A percentile compares a stretch with the other conserved stretches of the same genome.
Conservation (phyloP, 2,329 filamentous ascomycete species). For the Cladosporium halotolerans region DNA sequence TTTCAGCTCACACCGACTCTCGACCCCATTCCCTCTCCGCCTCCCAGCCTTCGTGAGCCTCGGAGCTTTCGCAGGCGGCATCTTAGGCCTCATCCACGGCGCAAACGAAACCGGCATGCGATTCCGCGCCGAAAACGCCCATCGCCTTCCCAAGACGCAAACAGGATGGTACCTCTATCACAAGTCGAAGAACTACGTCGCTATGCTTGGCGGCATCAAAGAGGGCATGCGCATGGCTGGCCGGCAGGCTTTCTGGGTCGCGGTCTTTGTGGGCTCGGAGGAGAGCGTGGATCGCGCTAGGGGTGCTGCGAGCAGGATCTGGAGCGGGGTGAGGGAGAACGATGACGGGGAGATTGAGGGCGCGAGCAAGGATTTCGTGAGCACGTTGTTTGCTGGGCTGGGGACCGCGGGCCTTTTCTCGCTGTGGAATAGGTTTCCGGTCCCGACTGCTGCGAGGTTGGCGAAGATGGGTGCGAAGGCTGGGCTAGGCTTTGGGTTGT, state of each 20-base stretch:
- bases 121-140: conserved; percentile 93
- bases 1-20: conserved; percentile 25
- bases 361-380: conserved; percentile 62
- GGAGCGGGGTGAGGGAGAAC: conserved; percentile 22
- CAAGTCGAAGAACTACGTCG: conserved; percentile 92
- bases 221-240: conserved; percentile 72
- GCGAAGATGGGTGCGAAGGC: conserved; percentile 73
- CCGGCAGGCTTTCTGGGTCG: conserved; percentile 65
- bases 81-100: conserved; percentile 30
- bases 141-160: conserved; percentile 76
- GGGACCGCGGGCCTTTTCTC: conserved; percentile 83
- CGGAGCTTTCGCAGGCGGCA: conserved; percentile 23
- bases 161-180: conserved; percentile 98
- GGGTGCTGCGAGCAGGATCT: conserved; percentile 32
- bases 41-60: conserved; percentile 27
- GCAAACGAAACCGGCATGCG: conserved; percentile 52
- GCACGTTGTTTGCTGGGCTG: conserved; percentile 74
- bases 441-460: conserved; percentile 55
- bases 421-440: conserved; percentile 73
- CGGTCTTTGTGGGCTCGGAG: conserved; percentile 73
- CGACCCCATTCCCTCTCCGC: conserved; percentile 27
- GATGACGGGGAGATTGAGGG: conserved; percentile 30
- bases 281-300: conserved; percentile 66
- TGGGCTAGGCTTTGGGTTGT: conserved; percentile 70
- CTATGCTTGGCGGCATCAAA: conserved; percentile 67